phyloP scores from a whole-genome alignment of 352 stramenopile genomes.

The Pythium rishiriense region DNA sequence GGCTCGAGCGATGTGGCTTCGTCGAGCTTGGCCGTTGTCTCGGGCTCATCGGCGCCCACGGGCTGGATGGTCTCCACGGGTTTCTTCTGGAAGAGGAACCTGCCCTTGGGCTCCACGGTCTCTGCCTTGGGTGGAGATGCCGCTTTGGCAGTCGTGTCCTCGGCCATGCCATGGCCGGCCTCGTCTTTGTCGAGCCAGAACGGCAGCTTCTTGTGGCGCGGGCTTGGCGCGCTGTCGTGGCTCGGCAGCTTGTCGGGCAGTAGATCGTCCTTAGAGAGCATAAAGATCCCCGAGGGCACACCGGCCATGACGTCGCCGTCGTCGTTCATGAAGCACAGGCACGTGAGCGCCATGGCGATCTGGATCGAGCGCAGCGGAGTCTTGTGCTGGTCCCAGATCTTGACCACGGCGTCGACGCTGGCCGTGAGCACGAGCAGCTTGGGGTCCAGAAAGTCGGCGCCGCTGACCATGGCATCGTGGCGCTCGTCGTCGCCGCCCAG shows the following conservation, averaged over 20 bases:
- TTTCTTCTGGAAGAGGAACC: slow-evolving; percentile 4
- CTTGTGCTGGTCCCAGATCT: slow-evolving; percentile 71
- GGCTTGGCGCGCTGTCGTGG: background rate
- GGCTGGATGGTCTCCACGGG: slow-evolving; percentile 4
- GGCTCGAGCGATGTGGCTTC: background rate
- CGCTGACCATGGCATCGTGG: slow-evolving; percentile 61
- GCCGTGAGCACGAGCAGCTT: slow-evolving; percentile 51
- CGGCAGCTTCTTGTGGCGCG: slow-evolving; percentile 10
- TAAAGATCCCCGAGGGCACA: slow-evolving; percentile 52
- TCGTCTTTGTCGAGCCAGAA: slow-evolving; percentile 19
- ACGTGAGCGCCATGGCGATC: slow-evolving; percentile 58
- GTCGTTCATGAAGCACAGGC: slow-evolving; percentile 69
- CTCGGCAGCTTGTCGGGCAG: slow-evolving; percentile 48
- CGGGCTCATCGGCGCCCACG: background rate
- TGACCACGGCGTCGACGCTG: slow-evolving; percentile 71
- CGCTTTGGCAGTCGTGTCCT: background rate
- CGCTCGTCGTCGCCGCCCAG: slow-evolving; percentile 42
- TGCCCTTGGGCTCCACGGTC: background rate
- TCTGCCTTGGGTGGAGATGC: background rate
- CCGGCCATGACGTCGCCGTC: slow-evolving; percentile 59
- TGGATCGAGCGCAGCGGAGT: slow-evolving; percentile 55
- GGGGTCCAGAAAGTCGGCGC: slow-evolving; percentile 64
- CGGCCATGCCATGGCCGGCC: background rate
- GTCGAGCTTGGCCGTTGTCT: background rate
- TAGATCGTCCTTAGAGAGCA: slow-evolving; percentile 59